These are phyloP conservation scores for Tetrapisispora phaffii DNA, from an alignment of 805 yeast genomes.

Conservation along the genomic window DNA sequence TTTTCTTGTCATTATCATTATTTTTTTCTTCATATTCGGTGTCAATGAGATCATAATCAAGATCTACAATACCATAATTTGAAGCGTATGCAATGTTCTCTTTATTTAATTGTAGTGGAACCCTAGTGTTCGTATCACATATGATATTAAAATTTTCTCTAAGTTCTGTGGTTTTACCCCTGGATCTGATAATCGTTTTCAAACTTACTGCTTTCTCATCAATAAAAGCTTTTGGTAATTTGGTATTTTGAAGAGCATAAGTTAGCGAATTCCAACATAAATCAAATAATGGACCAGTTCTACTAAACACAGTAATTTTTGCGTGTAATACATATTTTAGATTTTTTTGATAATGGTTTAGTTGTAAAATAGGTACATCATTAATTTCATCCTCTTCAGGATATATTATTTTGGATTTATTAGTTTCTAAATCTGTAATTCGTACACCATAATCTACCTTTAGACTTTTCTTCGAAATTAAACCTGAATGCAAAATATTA, in stretches of 20 bases:
- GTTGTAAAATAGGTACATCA: slow-evolving; percentile 3
- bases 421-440: slow-evolving; percentile 40
- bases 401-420: slow-evolving; percentile 35
- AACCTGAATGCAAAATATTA: slow-evolving; percentile 45
- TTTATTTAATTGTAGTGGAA: slow-evolving; percentile 33
- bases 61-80: slow-evolving; percentile 51
- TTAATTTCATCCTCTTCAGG: slow-evolving; percentile 31
- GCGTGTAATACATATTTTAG: slow-evolving; percentile 59
- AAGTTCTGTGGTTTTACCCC: slow-evolving; percentile 38
- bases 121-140: slow-evolving; percentile 40
- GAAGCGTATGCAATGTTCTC: slow-evolving; percentile 34
- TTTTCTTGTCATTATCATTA: slow-evolving; percentile 23
- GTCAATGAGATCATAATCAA: slow-evolving; percentile 23
- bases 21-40: slow-evolving; percentile 19
- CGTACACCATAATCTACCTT: slow-evolving; percentile 37
- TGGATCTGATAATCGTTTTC: slow-evolving; percentile 41
- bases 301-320: slow-evolving; percentile 63
- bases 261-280: slow-evolving; percentile 60
- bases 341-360: slow-evolving; percentile 28
- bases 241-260: slow-evolving; percentile 48
- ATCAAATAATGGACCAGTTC: slow-evolving; percentile 77
- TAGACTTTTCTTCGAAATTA: slow-evolving; percentile 42
- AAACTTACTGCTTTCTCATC: slow-evolving; percentile 51
- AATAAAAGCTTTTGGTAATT: slow-evolving; percentile 57
- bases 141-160: slow-evolving; percentile 42